A percentile compares a stretch with the other conserved stretches of the same genome.
These are phyloP conservation scores for Saururus chinensis DNA, from an alignment of 164 flowering plant species.

Conservation along the genomic window DNA sequence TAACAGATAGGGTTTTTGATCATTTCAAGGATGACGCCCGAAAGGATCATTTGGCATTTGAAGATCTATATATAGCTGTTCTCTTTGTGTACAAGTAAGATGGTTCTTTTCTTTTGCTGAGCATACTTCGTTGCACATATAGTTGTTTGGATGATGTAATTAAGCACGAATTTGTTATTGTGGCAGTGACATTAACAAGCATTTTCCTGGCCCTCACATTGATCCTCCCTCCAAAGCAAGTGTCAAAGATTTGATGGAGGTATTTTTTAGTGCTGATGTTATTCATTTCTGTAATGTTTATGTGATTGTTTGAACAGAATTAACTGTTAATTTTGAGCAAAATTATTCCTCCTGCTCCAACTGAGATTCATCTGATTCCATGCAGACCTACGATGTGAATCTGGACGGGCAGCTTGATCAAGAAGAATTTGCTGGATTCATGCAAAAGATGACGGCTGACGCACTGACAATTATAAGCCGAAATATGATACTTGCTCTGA, in stretches of 20 bases:
- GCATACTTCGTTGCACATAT: not conserved
- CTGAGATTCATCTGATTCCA: not conserved
- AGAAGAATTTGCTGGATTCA: conserved; percentile 64
- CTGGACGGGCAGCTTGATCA: conserved; percentile 65
- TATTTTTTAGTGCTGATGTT: conserved; percentile 11
- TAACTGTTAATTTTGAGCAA: not conserved
- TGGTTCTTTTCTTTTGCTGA: not conserved
- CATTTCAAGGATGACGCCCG: conserved; percentile 43
- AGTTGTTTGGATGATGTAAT: not conserved
- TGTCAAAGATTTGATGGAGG: conserved; percentile 57
- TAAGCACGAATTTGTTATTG: conserved; percentile 1
- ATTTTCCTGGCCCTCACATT: conserved; percentile 82
- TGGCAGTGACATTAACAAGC: conserved; percentile 81
- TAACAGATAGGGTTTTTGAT: conserved; percentile 58
- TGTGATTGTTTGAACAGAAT: not conserved
- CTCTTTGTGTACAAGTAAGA: conserved; percentile 84
- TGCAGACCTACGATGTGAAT: conserved; percentile 62
- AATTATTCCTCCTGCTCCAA: not conserved
- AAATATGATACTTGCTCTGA: conserved; percentile 55
- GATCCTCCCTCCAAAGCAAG: conserved; percentile 78
- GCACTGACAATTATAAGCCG: conserved; percentile 55
- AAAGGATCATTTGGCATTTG: conserved; percentile 52
- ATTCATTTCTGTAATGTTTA: not conserved
- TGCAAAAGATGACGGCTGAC: conserved; percentile 46
- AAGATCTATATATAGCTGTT: conserved; percentile 84